Conservation (phyloP, 1,139 yeast genomes). For the Candida glucosophila region DNA sequence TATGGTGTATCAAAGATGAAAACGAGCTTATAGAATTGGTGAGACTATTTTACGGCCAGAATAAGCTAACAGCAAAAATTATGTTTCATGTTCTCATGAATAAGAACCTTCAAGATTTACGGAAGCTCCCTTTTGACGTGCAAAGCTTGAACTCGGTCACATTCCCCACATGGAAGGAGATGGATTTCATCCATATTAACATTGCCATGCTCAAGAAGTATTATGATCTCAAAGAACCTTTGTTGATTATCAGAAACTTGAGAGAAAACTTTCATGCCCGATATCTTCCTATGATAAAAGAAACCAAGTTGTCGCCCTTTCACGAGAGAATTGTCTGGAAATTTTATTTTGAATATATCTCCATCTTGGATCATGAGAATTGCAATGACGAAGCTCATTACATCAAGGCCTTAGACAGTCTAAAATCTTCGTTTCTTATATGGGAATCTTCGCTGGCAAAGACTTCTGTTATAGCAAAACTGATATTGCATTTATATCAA, state of each 20-base stretch:
- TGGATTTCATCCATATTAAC: slow-evolving; percentile 14
- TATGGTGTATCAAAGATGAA: slow-evolving; percentile 16
- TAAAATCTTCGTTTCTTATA: slow-evolving; percentile 26
- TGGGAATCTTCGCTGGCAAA: slow-evolving; percentile 31
- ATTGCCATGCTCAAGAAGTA: slow-evolving; percentile 28
- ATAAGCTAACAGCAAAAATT: slow-evolving; percentile 16
- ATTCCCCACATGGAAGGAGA: slow-evolving; percentile 6
- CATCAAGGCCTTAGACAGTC: slow-evolving; percentile 14
- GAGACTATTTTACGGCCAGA: slow-evolving; percentile 18
- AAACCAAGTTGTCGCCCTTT: slow-evolving; percentile 20
- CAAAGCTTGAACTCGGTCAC: slow-evolving; percentile 3
- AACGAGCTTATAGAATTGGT: slow-evolving; percentile 18
- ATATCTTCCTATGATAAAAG: slow-evolving; percentile 22
- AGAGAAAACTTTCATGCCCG: slow-evolving; percentile 17
- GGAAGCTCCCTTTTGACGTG: slow-evolving; percentile 17
- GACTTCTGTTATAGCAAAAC: slow-evolving; percentile 9
- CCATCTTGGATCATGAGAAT: slow-evolving; percentile 6
- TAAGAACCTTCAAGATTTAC: slow-evolving; percentile 14
- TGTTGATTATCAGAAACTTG: slow-evolving; percentile 22
- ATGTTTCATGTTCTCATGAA: slow-evolving; percentile 23
- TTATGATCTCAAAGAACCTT: slow-evolving; percentile 24
- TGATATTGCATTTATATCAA: slow-evolving; percentile 9
- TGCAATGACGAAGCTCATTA: slow-evolving; percentile 16
- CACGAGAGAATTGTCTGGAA: slow-evolving; percentile 38
- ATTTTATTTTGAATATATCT: slow-evolving; percentile 29